phyloP scores from a whole-genome alignment of 768 basidiomycete genomes.

The Trametes meyenii region DNA sequence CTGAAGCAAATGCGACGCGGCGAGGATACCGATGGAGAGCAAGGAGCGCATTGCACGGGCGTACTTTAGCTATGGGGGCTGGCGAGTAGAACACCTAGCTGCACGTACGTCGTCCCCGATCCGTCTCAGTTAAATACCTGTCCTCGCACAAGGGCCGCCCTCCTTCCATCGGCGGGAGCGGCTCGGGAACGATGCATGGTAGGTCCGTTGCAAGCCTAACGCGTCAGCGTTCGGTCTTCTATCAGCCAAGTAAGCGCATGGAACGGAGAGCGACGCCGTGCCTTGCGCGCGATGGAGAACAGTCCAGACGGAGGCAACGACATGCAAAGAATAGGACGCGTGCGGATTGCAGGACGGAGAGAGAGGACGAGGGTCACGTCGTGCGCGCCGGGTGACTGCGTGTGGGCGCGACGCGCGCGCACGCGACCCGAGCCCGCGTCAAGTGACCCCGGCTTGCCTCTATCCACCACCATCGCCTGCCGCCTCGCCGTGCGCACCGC shows the following conservation, averaged over 20 bases:
- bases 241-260: constrained; percentile 12
- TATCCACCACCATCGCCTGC: not conserved
- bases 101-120: not conserved
- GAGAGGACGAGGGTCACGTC: not conserved
- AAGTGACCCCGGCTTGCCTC: constrained; percentile 1
- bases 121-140: not conserved
- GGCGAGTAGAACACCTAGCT: not conserved
- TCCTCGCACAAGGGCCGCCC: not conserved
- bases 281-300: not conserved
- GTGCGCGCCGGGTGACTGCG: not conserved
- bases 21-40: not conserved
- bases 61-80: not conserved
- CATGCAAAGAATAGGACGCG: not conserved
- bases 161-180: not conserved
- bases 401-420: constrained; percentile 4
- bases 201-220: constrained; percentile 8
- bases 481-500: not conserved
- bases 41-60: not conserved
- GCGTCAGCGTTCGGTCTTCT: constrained; percentile 12
- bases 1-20: not conserved
- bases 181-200: not conserved
- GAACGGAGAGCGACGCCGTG: constrained; percentile 8
- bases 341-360: not conserved
- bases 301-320: not conserved
- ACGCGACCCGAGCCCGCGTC: constrained; percentile 10